Evolutionary conservation across 2,329 filamentous ascomycete genomes (phyloP), one percentile per base, ranked within the genome.

Genomic region (Penicillium sp.): DNA sequence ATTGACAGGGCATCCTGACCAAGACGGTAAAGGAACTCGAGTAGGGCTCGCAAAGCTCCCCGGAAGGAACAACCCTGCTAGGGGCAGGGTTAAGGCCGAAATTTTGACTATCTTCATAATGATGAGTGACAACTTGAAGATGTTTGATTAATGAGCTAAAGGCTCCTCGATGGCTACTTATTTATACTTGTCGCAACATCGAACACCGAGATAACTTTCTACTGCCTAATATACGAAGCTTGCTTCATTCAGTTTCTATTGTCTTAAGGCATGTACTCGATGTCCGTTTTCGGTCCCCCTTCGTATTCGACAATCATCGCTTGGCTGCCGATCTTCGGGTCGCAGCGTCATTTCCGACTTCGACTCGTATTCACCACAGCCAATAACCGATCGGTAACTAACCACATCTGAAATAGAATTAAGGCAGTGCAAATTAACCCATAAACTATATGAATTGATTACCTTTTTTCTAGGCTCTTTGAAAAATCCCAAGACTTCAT

Each of bases 1-100:
- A 46, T 49, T 23, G 6, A 44, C 41, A 2, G 29, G 41, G 10
- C 41, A 44, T 30, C 29, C 41, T 30, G 34, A 20, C 29, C 41
- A 33, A 21, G 40, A 43, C 17, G 40, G 40, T 7, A 43, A 20
- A 29, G 40, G 40, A 18, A 43, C 18, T 17, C 40, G 12, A 30
- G 40, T 29, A 43, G 40, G 27, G 20, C 20, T 9, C 12, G 40
- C 40, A 9, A 43, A 3, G 9, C 6, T 43, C 30, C 20, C n/a
- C 15, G 9, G 6, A 15, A 5, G 4, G 21, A 36, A 36, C 9
- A 21, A 7, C 18, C 17, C 18, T 21, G 15, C n/a, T 10, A 36
- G 8, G 5, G 5, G 20, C 4, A 30, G 27, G 9, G 21, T 10
- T 6, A 36, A 18, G 17, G 15, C 9, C 8, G 33, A 9, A 21